Evolutionary conservation across 1,139 yeast genomes (phyloP).

Genomic region (Yamadazyma taylorii): DNA sequence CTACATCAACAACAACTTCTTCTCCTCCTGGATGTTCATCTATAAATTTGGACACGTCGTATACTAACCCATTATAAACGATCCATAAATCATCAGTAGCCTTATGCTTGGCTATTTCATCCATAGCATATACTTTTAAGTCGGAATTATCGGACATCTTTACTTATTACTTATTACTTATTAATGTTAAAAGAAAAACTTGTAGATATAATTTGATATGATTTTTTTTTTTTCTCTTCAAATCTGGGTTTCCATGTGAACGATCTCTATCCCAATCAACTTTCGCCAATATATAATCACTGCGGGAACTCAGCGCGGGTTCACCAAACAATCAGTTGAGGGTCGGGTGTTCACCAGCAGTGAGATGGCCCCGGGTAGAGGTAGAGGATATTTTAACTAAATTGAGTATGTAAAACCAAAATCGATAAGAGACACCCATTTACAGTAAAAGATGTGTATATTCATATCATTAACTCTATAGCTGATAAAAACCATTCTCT

Average conservation of each 20-base stretch:
- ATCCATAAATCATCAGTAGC: conserved; percentile 84
- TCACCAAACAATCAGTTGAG: no score
- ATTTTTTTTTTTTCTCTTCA: no score
- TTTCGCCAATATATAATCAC: conserved; percentile 8
- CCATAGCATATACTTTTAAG: conserved; percentile 35
- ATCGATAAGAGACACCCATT: no score
- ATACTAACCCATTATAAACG: conserved; percentile 86
- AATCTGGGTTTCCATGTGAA: conserved; percentile 9
- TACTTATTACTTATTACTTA: background rate
- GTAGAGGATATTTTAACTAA: background rate
- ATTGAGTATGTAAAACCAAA: background rate
- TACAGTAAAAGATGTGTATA: no score
- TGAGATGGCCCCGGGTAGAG: conserved; percentile 9
- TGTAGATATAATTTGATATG: background rate
- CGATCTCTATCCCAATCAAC: conserved; percentile 9
- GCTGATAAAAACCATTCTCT: no score
- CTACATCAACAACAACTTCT: conserved; percentile 88
- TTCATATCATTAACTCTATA: no score
- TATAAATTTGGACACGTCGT: conserved; percentile 77
- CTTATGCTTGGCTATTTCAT: conserved; percentile 78
- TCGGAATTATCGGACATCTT: conserved; percentile 4
- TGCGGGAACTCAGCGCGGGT: no score
- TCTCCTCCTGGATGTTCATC: conserved; percentile 99
- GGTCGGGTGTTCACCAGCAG: background rate
- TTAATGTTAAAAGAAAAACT: background rate